Conservation (phyloP, 345 rosid genomes). For the Eucalyptus guilfoylei region DNA sequence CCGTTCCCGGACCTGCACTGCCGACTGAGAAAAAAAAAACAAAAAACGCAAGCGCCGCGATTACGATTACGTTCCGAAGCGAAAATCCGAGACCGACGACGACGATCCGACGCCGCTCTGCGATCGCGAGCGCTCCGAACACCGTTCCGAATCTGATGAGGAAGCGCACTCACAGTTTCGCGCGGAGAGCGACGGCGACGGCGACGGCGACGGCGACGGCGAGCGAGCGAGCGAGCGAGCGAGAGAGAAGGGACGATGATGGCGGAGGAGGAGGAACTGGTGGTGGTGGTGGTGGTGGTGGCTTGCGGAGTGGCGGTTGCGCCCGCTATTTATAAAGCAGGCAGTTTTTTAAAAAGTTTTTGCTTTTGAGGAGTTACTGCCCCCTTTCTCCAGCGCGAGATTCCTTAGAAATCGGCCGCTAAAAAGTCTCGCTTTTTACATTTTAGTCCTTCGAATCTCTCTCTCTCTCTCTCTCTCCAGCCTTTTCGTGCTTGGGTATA, state of each 20-base stretch:
- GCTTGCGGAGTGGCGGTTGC: not conserved
- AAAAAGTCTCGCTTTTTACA: not conserved
- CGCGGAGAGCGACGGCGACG: not conserved
- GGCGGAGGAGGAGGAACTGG: not conserved
- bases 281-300: not conserved
- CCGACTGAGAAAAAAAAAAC: not conserved
- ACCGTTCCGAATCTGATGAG: not conserved
- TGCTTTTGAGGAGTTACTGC: not conserved
- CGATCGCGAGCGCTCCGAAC: not conserved
- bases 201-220: too few relatives aligned
- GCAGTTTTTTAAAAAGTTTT: not conserved
- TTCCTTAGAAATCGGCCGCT: not conserved
- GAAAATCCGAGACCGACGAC: not conserved
- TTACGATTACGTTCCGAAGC: not conserved
- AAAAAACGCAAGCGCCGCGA: not conserved
- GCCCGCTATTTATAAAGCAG: not conserved
- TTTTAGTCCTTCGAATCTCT: not conserved
- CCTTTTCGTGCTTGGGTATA: not conserved
- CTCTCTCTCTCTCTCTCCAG: not conserved
- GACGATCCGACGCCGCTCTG: not conserved
- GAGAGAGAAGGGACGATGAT: not conserved
- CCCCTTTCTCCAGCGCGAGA: not conserved
- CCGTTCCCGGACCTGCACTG: not conserved
- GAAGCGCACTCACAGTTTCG: not conserved
- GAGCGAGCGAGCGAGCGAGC: not conserved